These are phyloP conservation scores for Penicillium subrubescens DNA, from an alignment of 495 filamentous ascomycete genomes.

Conservation along the genomic window DNA sequence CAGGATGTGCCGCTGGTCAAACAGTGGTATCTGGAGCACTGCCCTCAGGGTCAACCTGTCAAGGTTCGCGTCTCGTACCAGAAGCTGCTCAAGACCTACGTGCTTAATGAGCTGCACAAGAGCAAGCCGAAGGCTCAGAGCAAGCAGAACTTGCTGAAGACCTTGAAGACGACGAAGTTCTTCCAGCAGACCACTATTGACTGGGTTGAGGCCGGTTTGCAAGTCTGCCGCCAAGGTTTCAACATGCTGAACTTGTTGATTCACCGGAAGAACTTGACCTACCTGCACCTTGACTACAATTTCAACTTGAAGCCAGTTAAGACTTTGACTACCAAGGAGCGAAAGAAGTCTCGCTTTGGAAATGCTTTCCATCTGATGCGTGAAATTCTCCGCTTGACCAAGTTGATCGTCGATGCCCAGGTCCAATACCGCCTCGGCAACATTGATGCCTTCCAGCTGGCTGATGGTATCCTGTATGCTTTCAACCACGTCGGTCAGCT, in stretches of 20 bases:
- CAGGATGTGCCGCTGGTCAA: slow-evolving; percentile 98
- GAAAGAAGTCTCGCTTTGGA: slow-evolving; percentile 99
- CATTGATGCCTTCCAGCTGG: slow-evolving; percentile 98
- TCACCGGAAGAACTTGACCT: slow-evolving; percentile 97
- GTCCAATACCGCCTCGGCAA: slow-evolving; percentile 98
- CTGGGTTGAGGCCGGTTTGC: slow-evolving; percentile 98
- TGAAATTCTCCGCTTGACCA: slow-evolving; percentile 96
- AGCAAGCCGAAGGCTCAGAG: slow-evolving; percentile 92
- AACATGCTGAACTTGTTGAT: slow-evolving; percentile 99
- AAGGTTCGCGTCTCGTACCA: slow-evolving; percentile 99
- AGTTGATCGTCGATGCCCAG: slow-evolving; percentile 97
- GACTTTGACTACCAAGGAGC: slow-evolving; percentile 97
- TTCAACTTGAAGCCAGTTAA: slow-evolving; percentile 99
- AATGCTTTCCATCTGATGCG: slow-evolving; percentile 99
- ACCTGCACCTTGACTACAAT: slow-evolving; percentile 98
- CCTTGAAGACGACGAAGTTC: slow-evolving; percentile 94
- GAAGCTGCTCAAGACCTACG: slow-evolving; percentile 94
- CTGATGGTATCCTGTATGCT: slow-evolving; percentile 96
- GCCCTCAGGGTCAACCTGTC: slow-evolving; percentile 87
- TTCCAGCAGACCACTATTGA: slow-evolving; percentile 99
- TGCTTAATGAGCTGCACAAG: slow-evolving; percentile 95
- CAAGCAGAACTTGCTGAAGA: slow-evolving; percentile 88
- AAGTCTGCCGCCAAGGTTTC: slow-evolving; percentile 97
- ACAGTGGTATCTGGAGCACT: slow-evolving; percentile 98
- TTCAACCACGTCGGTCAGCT: slow-evolving; percentile 99